Conservation (phyloP, 106 monocot genomes). For the Alisma plantagoaquatica region DNA sequence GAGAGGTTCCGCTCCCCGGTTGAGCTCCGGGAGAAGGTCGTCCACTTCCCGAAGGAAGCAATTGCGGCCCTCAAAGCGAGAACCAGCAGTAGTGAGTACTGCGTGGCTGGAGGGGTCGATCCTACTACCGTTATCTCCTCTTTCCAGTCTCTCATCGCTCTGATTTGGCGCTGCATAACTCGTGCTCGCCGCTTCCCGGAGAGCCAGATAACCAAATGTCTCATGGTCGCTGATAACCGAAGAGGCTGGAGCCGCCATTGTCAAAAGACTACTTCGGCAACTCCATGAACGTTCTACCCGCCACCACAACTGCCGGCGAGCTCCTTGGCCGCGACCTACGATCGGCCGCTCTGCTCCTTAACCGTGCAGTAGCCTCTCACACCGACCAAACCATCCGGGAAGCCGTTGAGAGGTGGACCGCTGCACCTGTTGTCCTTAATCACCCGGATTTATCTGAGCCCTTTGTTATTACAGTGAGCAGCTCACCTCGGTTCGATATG, state of each 20-base stretch:
- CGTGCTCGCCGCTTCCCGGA: constrained; percentile 14
- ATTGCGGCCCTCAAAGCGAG: constrained; percentile 23
- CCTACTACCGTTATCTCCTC: constrained; percentile 22
- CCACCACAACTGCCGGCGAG: not conserved
- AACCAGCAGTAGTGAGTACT: no score
- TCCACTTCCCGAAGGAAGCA: constrained; percentile 21
- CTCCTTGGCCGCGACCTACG: constrained; percentile 1
- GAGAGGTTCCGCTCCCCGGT: not conserved
- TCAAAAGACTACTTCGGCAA: constrained; percentile 7
- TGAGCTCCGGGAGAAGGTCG: constrained; percentile 12
- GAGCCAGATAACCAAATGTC: constrained; percentile 10
- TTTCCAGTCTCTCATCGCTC: constrained; percentile 28
- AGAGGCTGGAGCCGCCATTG: constrained; percentile 5
- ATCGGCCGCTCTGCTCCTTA: constrained; percentile 14
- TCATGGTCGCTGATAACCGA: not conserved
- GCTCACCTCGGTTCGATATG: constrained; percentile 43
- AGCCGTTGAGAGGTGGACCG: constrained; percentile 2
- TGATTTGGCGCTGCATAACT: constrained; percentile 26
- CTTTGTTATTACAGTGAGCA: not conserved
- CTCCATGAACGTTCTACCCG: not conserved
- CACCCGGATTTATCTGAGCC: no score
- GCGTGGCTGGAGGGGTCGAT: constrained; percentile 17
- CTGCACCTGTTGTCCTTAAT: not conserved
- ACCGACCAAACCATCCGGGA: not conserved
- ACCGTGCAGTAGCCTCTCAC: constrained; percentile 5